Conservation (phyloP, 768 basidiomycete species). For the Boletus rufocinnamomeus region DNA sequence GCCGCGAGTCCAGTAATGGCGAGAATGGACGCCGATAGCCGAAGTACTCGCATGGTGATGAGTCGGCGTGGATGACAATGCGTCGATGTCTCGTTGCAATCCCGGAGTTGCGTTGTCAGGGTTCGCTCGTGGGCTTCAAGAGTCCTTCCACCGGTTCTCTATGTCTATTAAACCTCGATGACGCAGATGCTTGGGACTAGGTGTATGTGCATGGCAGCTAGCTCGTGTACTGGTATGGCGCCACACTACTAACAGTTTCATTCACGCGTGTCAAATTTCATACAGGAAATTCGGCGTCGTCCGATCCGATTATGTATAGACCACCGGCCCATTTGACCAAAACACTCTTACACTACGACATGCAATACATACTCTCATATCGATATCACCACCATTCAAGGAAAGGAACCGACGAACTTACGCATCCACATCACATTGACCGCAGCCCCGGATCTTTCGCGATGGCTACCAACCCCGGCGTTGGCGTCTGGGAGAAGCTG, state of each 20-base stretch:
- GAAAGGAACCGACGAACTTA: background rate
- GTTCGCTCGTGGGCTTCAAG: background rate
- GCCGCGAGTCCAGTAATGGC: slow-evolving; percentile 2
- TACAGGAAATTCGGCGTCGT: slow-evolving; percentile 13
- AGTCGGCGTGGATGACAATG: background rate
- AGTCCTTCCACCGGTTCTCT: background rate
- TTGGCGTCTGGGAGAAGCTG: background rate
- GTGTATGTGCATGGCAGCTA: slow-evolving; percentile 13
- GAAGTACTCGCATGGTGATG: slow-evolving; percentile 5
- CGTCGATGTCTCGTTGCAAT: background rate
- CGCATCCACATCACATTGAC: slow-evolving; percentile 1
- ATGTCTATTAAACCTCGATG: slow-evolving; percentile 11
- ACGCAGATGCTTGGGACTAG: slow-evolving; percentile 13
- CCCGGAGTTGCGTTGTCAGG: background rate
- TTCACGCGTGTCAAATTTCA: background rate
- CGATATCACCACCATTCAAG: background rate
- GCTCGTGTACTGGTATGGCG: slow-evolving; percentile 2
- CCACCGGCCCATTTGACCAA: background rate
- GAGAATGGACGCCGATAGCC: slow-evolving; percentile 5
- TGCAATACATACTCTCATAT: background rate
- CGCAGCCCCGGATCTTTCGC: background rate
- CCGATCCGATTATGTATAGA: slow-evolving; percentile 6
- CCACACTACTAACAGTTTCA: background rate
- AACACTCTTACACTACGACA: background rate
- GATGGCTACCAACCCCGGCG: background rate